A percentile compares a stretch with the other conserved stretches of the same genome.
Conservation (phyloP, 192 early-diverging fungal genomes). For the Chytriomyces confervae region DNA sequence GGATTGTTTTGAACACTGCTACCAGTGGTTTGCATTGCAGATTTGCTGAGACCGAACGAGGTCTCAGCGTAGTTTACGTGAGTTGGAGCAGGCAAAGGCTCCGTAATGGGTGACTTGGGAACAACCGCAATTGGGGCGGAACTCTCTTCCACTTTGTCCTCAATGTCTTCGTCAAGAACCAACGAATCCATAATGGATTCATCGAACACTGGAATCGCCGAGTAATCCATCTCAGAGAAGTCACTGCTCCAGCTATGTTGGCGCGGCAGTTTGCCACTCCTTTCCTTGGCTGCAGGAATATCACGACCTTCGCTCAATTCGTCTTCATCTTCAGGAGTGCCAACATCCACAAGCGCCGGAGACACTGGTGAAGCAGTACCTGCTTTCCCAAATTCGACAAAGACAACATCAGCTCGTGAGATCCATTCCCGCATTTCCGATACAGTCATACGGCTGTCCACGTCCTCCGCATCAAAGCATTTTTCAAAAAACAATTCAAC, state of each 20-base stretch:
- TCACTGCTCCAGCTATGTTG: constrained; percentile 21
- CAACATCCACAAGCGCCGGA: background rate
- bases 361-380: background rate
- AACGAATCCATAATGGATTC: background rate
- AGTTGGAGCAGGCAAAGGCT: background rate
- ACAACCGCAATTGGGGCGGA: background rate
- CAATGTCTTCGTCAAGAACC: background rate
- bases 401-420: background rate
- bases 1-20: background rate
- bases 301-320: background rate
- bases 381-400: background rate
- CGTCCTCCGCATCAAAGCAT: constrained; percentile 6
- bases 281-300: too few species aligned
- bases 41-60: background rate
- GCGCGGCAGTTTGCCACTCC: background rate
- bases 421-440: constrained; percentile 20
- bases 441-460: background rate
- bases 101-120: background rate
- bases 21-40: background rate
- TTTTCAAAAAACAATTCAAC: constrained; percentile 11
- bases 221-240: constrained; percentile 26
- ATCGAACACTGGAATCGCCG: constrained; percentile 20
- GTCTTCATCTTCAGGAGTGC: constrained; percentile 1
- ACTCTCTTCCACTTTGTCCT: background rate
- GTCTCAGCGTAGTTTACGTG: background rate